Evolutionary conservation across 352 stramenopile species (phyloP).

Genomic region (Globisporangium orthogonon): DNA sequence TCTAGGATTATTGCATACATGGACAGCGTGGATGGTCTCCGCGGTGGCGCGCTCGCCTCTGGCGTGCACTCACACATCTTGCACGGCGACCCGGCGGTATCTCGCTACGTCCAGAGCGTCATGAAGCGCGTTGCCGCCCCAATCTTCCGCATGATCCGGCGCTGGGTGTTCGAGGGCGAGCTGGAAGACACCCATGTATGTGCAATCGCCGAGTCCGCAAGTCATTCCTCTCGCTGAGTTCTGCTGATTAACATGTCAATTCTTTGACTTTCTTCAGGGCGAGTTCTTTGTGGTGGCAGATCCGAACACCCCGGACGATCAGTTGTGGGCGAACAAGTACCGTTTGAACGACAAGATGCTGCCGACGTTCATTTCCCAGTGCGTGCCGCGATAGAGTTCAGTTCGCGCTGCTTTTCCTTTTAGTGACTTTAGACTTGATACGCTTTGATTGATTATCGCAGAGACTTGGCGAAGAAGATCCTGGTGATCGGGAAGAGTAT

Average conservation of each 20-base stretch:
- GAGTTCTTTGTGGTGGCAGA: constrained; percentile 87
- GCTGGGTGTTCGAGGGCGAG: constrained; percentile 85
- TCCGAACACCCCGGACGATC: constrained; percentile 64
- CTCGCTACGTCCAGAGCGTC: constrained; percentile 65
- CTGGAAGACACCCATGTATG: constrained; percentile 81
- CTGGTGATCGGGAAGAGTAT: constrained; percentile 97
- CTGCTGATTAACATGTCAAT: not conserved
- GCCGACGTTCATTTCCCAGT: constrained; percentile 83
- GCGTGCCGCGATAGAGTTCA: constrained; percentile 9
- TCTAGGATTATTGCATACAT: not conserved
- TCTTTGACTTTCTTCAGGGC: constrained; percentile 21
- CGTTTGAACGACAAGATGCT: constrained; percentile 81
- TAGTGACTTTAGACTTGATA: not conserved
- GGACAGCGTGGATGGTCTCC: constrained; percentile 66
- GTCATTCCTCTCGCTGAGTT: not conserved
- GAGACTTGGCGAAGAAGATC: constrained; percentile 90
- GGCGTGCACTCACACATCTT: constrained; percentile 88
- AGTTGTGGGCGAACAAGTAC: constrained; percentile 86
- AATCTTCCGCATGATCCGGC: constrained; percentile 85
- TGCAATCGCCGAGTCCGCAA: not conserved
- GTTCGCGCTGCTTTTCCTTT: no score
- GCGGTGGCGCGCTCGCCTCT: constrained; percentile 85
- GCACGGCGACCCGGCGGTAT: constrained; percentile 85
- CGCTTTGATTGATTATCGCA: constrained; percentile 9
- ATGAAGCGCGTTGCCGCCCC: constrained; percentile 74